Evolutionary conservation across 2,329 filamentous ascomycete genomes (phyloP).

Genomic region (Sporothrix inflata): DNA sequence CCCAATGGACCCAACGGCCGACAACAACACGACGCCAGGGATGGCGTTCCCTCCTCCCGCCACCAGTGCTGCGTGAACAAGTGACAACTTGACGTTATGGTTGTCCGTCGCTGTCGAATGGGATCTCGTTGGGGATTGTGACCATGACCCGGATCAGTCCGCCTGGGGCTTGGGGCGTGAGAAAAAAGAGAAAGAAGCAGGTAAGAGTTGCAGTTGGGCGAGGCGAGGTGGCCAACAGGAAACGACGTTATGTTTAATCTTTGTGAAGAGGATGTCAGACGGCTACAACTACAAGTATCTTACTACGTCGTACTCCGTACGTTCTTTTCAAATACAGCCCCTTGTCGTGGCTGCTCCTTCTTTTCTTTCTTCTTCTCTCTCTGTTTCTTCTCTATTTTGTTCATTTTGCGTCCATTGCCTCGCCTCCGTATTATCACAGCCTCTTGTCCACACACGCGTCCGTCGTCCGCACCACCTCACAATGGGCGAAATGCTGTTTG

Average conservation of each 20-base stretch:
- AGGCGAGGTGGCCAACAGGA: not conserved
- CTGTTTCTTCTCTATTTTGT: not conserved
- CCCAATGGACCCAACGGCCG: conserved; percentile 2
- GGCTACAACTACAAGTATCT: not conserved
- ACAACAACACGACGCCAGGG: not conserved
- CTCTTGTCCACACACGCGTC: too few species aligned
- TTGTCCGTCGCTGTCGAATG: not conserved
- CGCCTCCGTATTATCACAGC: not conserved
- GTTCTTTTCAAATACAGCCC: not conserved
- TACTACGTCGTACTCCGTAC: not conserved
- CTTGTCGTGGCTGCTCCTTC: not conserved
- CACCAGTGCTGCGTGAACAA: not conserved
- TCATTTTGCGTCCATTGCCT: not conserved
- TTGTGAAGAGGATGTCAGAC: not conserved
- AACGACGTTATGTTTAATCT: not conserved
- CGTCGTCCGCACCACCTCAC: not conserved
- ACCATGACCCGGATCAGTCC: not conserved
- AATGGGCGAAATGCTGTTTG: conserved; percentile 17
- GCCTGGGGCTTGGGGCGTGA: not conserved
- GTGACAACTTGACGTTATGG: not conserved
- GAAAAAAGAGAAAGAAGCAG: not conserved
- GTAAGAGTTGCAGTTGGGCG: conserved; percentile 8
- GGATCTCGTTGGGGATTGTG: not conserved
- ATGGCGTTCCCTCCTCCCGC: not conserved
- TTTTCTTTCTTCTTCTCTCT: not conserved